Evolutionary conservation across 2,329 filamentous ascomycete genomes (phyloP), one percentile per base, ranked within the genome.

Genomic region (Nannizzia gypsea): DNA sequence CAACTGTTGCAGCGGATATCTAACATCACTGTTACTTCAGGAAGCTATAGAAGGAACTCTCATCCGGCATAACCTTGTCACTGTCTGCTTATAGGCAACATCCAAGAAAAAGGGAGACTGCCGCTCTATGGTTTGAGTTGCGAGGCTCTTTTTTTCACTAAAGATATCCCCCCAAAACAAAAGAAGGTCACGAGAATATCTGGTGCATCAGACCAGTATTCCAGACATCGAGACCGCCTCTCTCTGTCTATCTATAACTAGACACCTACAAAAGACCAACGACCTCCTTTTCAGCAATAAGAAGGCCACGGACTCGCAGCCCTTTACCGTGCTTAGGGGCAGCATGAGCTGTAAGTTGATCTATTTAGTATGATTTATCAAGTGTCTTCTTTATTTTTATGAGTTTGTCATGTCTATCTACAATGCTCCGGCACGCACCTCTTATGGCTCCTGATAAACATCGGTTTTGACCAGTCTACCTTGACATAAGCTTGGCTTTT

Each of bases 321-420:
- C 72, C 76, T 76, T 70, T 78, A 34, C 77, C 72, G 72, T 76
- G 70, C 73, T 42, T 42, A 42, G 66, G 71, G 75, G 71, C 73
- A 77, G 66, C 79, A 82, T 71, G 72, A 76, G 71, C 76, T 75
- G 80, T 83, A 80, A 78, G 80, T 82, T 54, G 48, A 54, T 13
- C 48, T 34, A 17, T 34, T 34, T 34, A 54, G 11, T 31, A 31
- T 54, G 48, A 54, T 34, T 34, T 31, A 54, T 54, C 24, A 31
- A 31, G 48, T 54, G 48, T 54, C 26, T 34, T 20, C 31, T 13
- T 20, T 28, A 3, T 31, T 50, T 15, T 28, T 24, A 24, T 34
- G 26, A 26, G 48, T 15, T 26, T 54, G 46, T 28, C 42, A 15
- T 13, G 22, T 24, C 48, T 28, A 31, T 50, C 17, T 52, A 52